Percentiles rank a stretch among this genome's conserved stretches.
These are phyloP conservation scores for Umbelopsis sp. DNA, from an alignment of 371 early-diverging fungal genomes.

Conservation along the genomic window DNA sequence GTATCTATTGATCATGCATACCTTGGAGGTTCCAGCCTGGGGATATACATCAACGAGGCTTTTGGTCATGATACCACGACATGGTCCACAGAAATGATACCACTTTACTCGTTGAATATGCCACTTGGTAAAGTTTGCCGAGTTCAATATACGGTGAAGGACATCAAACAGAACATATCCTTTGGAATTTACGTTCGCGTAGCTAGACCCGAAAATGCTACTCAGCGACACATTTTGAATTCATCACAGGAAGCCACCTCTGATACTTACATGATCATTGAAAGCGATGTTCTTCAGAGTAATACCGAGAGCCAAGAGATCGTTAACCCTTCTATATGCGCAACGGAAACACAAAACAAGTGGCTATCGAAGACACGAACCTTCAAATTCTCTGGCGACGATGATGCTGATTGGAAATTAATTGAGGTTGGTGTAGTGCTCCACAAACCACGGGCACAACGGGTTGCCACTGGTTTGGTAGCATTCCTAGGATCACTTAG, in stretches of 20 bases:
- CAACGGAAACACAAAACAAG: slow-evolving; percentile 13
- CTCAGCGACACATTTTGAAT: slow-evolving; percentile 18
- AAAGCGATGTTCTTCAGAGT: neutral
- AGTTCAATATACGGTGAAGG: slow-evolving; percentile 20
- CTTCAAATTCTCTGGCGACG: neutral
- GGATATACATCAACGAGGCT: slow-evolving; percentile 17
- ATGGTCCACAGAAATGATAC: slow-evolving; percentile 23
- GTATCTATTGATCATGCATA: slow-evolving; percentile 21
- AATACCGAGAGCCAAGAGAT: slow-evolving; percentile 15
- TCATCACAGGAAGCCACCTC: neutral
- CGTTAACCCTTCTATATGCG: slow-evolving; percentile 19
- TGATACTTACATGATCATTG: neutral
- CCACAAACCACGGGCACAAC: slow-evolving; percentile 21
- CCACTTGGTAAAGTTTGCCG: neutral
- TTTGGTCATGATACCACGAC: slow-evolving; percentile 22
- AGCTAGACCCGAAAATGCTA: neutral
- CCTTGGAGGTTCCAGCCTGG: slow-evolving; percentile 26
- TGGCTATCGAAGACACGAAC: slow-evolving; percentile 26
- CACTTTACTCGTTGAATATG: slow-evolving; percentile 23
- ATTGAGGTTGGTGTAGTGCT: slow-evolving; percentile 19
- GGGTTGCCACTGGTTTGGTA: slow-evolving; percentile 17
- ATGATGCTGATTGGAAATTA: neutral
- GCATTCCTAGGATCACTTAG: slow-evolving; percentile 25
- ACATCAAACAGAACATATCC: slow-evolving; percentile 17
- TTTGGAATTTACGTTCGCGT: slow-evolving; percentile 7